A percentile compares a stretch with the other conserved stretches of the same genome.
Conservation (phyloP, 768 basidiomycete genomes). For the Boletales sp. region DNA sequence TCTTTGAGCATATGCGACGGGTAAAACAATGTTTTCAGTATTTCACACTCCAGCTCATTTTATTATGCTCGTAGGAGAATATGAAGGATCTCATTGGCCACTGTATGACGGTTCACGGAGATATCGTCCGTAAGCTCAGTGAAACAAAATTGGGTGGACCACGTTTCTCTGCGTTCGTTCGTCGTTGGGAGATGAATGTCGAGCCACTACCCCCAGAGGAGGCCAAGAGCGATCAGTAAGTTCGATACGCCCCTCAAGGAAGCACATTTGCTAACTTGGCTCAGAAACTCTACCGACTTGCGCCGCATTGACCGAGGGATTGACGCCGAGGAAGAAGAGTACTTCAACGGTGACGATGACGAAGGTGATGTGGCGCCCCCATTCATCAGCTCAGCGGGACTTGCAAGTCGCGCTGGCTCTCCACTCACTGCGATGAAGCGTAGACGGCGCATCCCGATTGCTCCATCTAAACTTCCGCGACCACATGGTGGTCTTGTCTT, state of each 20-base stretch:
- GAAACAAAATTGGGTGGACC: constrained; percentile 57
- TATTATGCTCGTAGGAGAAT: constrained; percentile 63
- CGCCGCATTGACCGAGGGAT: constrained; percentile 43
- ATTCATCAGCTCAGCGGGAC: constrained; percentile 25
- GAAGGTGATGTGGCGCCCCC: constrained; percentile 50
- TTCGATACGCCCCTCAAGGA: constrained; percentile 8
- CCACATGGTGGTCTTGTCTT: constrained; percentile 36
- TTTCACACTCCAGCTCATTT: constrained; percentile 3
- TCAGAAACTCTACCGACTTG: constrained; percentile 40
- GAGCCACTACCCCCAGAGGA: constrained; percentile 64
- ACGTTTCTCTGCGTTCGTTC: constrained; percentile 69
- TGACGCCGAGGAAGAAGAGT: constrained; percentile 85
- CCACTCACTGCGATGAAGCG: constrained; percentile 48
- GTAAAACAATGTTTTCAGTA: constrained; percentile 41
- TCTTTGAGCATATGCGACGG: constrained; percentile 87
- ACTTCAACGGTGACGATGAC: constrained; percentile 89
- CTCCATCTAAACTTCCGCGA: constrained; percentile 45
- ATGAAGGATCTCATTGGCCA: constrained; percentile 80
- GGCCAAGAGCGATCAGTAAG: constrained; percentile 50
- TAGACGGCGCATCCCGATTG: constrained; percentile 49
- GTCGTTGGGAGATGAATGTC: constrained; percentile 89
- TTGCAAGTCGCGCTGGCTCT: constrained; percentile 27
- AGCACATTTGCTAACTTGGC: constrained; percentile 8
- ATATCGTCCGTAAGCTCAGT: constrained; percentile 60
- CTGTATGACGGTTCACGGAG: constrained; percentile 76